Percentiles rank a stretch among this genome's conserved stretches.
phyloP scores from a whole-genome alignment of 108 stramenopile genomes.

The Pseudonitzschia multistriata region DNA sequence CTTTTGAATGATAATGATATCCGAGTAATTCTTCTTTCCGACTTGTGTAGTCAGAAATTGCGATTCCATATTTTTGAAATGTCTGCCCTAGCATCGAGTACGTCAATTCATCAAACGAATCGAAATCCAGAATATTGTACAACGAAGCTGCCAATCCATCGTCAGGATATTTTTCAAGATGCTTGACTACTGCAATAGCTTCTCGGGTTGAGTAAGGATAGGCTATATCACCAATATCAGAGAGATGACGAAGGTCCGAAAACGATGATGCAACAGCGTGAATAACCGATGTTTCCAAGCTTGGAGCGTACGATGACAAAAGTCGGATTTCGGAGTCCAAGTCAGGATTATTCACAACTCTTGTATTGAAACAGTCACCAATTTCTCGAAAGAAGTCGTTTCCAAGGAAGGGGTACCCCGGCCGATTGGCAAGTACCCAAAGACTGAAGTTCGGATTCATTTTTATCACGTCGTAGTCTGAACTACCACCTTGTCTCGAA shows the following conservation, averaged over 20 bases:
- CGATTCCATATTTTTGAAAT: constrained; percentile 50
- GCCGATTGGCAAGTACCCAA: constrained; percentile 83
- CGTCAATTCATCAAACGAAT: constrained; percentile 54
- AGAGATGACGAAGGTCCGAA: constrained; percentile 61
- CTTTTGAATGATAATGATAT: neutral
- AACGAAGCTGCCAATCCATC: constrained; percentile 71
- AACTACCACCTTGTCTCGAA: constrained; percentile 3
- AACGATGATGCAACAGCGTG: constrained; percentile 53
- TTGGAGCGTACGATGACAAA: constrained; percentile 66
- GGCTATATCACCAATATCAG: constrained; percentile 58
- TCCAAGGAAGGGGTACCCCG: constrained; percentile 89
- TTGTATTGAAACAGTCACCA: constrained; percentile 74
- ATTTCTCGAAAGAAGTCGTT: constrained; percentile 79
- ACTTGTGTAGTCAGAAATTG: constrained; percentile 29
- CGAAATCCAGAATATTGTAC: constrained; percentile 82
- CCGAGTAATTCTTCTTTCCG: constrained; percentile 25
- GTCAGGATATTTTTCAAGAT: constrained; percentile 70
- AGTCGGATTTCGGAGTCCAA: constrained; percentile 56
- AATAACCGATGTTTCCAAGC: constrained; percentile 39
- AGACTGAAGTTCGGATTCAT: constrained; percentile 80
- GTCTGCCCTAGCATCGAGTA: constrained; percentile 43
- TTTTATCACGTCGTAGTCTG: constrained; percentile 36
- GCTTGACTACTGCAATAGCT: constrained; percentile 78
- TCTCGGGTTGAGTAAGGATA: constrained; percentile 87
- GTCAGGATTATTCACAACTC: constrained; percentile 64